A percentile compares a stretch with the other conserved stretches of the same genome.
phyloP scores from a whole-genome alignment of 208 protist species.

The Tetramitus jugosus region DNA sequence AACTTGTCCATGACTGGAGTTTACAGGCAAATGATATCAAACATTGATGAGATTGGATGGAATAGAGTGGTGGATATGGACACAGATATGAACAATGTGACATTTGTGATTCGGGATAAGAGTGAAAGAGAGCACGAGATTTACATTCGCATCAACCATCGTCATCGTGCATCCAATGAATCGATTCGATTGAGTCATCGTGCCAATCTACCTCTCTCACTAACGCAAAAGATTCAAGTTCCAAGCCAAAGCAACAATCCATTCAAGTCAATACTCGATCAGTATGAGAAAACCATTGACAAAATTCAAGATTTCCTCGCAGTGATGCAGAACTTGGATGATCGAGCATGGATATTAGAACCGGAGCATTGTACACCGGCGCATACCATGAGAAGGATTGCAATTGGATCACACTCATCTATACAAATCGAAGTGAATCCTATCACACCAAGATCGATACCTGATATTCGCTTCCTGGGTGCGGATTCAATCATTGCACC shows the following conservation, averaged over 20 bases:
- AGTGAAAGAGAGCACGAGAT: neutral
- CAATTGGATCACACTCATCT: slow-evolving; percentile 19
- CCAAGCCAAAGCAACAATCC: neutral
- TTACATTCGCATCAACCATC: neutral
- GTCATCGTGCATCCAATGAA: no score
- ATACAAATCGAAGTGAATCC: slow-evolving; percentile 18
- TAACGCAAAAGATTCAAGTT: neutral
- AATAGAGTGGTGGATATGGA: slow-evolving; percentile 4
- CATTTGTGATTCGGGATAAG: neutral
- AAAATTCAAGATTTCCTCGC: neutral
- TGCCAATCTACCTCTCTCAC: neutral
- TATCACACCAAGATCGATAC: neutral
- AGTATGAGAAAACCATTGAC: neutral
- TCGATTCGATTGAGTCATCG: neutral
- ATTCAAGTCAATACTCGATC: neutral
- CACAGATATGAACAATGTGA: neutral
- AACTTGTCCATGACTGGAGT: slow-evolving; percentile 13
- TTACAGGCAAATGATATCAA: neutral
- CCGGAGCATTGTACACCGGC: neutral
- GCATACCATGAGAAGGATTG: slow-evolving; percentile 23
- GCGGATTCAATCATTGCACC: slow-evolving; percentile 17
- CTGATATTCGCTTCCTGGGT: slow-evolving; percentile 11
- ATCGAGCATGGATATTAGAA: slow-evolving; percentile 3
- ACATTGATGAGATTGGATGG: slow-evolving; percentile 23
- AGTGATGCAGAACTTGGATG: neutral